phyloP scores from a whole-genome alignment of 805 yeast species.

The Yarrowia yakushimensis region DNA sequence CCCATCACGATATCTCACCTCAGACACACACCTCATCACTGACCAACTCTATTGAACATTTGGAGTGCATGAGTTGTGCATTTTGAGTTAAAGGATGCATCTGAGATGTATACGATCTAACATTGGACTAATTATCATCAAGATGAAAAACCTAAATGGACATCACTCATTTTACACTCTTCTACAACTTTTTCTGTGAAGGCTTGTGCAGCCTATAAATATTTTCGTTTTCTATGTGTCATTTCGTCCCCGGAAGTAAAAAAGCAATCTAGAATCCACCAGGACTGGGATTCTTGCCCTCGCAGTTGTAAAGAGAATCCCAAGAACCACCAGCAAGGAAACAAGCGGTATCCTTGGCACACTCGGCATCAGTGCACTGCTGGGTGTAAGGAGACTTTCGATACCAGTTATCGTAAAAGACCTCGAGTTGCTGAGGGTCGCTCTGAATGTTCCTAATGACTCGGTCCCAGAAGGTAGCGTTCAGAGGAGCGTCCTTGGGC shows the following conservation, averaged over 20 bases:
- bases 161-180: too few relatives aligned
- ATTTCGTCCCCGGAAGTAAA: background rate
- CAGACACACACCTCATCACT: too few relatives aligned
- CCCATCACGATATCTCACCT: too few relatives aligned
- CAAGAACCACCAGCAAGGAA: constrained; percentile 14
- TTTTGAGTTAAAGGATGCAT: too few relatives aligned
- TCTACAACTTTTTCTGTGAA: too few relatives aligned
- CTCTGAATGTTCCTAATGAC: constrained; percentile 19
- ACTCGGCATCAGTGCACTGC: background rate
- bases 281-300: constrained; percentile 11
- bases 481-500: constrained; percentile 58
- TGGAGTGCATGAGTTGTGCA: too few relatives aligned
- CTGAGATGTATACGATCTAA: too few relatives aligned
- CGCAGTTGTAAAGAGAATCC: constrained; percentile 20
- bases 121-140: too few relatives aligned
- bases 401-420: constrained; percentile 14
- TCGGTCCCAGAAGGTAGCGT: constrained; percentile 63
- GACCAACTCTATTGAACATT: too few relatives aligned
- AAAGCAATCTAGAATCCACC: background rate
- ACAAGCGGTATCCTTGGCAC: constrained; percentile 13
- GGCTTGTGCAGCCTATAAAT: background rate
- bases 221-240: constrained; percentile 8
- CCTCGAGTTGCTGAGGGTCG: constrained; percentile 5
- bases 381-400: constrained; percentile 20
- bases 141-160: too few relatives aligned